Conservation (phyloP, 2,329 filamentous ascomycete genomes). For the Pseudomassariella vexata region DNA sequence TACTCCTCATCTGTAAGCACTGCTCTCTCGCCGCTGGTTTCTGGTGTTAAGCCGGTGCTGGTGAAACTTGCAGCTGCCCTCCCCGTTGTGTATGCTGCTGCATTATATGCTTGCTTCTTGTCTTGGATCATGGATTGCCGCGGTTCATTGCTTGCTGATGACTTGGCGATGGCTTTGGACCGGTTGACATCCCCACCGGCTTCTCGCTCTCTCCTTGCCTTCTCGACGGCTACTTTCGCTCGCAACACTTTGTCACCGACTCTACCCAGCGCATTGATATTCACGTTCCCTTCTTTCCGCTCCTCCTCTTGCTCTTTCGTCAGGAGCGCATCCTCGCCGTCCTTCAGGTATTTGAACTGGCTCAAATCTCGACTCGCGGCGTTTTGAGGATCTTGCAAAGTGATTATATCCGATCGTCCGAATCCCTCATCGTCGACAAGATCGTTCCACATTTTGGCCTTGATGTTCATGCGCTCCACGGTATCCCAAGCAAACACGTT, state of each 20-base stretch:
- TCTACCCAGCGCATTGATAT: conserved; percentile 72
- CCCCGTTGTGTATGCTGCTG: conserved; percentile 85
- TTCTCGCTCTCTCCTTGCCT: conserved; percentile 70
- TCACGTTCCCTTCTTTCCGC: conserved; percentile 63
- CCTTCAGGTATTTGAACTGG: conserved; percentile 82
- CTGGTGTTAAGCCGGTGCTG: conserved; percentile 85
- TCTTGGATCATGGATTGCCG: conserved; percentile 45
- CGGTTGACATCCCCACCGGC: conserved; percentile 54
- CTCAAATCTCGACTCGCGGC: conserved; percentile 75
- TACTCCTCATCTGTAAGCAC: conserved; percentile 91
- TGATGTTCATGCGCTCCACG: conserved; percentile 90
- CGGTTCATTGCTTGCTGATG: conserved; percentile 19
- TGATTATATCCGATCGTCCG: conserved; percentile 86
- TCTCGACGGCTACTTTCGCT: conserved; percentile 90
- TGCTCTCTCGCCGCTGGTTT: conserved; percentile 82
- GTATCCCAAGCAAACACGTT: conserved; percentile 98
- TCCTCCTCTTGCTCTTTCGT: conserved; percentile 67
- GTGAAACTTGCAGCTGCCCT: conserved; percentile 91
- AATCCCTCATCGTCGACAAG: conserved; percentile 85
- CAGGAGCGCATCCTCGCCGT: conserved; percentile 65
- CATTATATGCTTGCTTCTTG: conserved; percentile 68
- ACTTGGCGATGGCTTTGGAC: conserved; percentile 35
- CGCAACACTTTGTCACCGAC: conserved; percentile 77
- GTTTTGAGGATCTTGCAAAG: conserved; percentile 92
- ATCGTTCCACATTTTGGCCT: conserved; percentile 93